Base-by-base conservation (phyloP, 2,329 filamentous ascomycete species). In the Mariannaea sp. region DNA sequence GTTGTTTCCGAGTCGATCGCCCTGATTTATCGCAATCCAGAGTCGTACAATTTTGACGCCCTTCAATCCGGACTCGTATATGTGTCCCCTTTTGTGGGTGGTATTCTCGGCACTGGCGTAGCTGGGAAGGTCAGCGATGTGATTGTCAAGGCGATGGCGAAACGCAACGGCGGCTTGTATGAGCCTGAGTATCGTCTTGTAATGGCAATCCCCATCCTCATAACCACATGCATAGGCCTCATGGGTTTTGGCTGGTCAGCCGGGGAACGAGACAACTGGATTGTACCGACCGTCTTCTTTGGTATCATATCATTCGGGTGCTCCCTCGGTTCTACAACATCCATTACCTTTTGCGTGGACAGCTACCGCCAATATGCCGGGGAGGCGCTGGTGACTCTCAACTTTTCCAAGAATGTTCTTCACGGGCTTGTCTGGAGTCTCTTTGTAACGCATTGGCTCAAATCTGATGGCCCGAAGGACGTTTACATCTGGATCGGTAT, bases 221-320 rank as follows among this genome's bases (percentile, higher is more conserved):
- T 97, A 48, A 85, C 85, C 3, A 97, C 92, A 0, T 84, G 86
- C 1, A 84, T 93, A 26, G 94, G 94, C 0, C 81, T 97, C 13
- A 96, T 97, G 86, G 93, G 92, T 2, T 97, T 94, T 66, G 93
- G 93, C n/a, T 97, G 93, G 94, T 92, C 88, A 8, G 90, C 88
- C 0, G 72, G 90, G 57, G 80, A 86, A 51, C 78, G 79, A 19
- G 85, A 97, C 65, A 78, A 81, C 17, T 97, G 90, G 89, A 95
- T 96, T 46, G 90, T 96, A 0, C 94, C 94, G 0, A 97, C 93
- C 0, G 70, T 96, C 4, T 97, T 97, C 75, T 97, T 97, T 61
- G 93, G 93, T 6, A 71, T 97, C 41, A 86, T 96, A 26, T 94
- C 90, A 0, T 97, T 97, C 67, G 94, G 93, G 1, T 97, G 93